Base-by-base conservation (phyloP, 2,329 filamentous ascomycete genomes). In the Nemania sp. region DNA sequence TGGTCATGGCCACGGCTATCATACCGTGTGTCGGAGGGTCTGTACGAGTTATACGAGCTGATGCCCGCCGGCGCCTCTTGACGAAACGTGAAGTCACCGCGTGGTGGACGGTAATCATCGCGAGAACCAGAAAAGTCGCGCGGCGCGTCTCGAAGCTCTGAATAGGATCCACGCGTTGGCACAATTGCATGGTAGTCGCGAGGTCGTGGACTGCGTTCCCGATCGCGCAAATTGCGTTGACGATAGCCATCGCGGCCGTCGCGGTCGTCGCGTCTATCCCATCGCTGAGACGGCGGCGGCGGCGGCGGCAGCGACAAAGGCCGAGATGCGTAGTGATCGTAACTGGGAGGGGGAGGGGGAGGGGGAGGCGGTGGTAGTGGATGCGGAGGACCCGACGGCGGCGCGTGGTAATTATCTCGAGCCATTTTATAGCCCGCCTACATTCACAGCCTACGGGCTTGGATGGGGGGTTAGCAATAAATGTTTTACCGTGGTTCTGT, bases 1-100 rank as follows among this genome's bases (percentile, higher is more conserved):
- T 40, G 9, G 6, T 47, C 37, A 36, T 53, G 49, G 23, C 39
- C 34, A 39, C 61, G 2, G n/a, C 33, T 53, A 15, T 28, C 54
- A 50, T 60, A 59, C 55, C 33, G 41, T 9, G 37, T 20, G 20
- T 53, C 37, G 14, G 49, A 20, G 3, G 59, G n/a, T n/a, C n/a
- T n/a, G n/a, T n/a, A 56, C 54, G 54, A 69, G 6, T 68, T 61
- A 49, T 73, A 74, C 5, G 65, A 67, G 26, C 72, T 67, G 14
- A 83, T 70, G 4, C 80, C 80, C 0, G 75, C 60, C 3, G 81
- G 80, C 45, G 78, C 79, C 9, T 81, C 75, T 36, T 77, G 69
- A 6, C 78, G 77, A 54, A 84, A 85, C 1, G 78, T 80, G 63
- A 85, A 85, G 45, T 83, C 80, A 31, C 80, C 67, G 45, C 73